Evolutionary conservation across 306 rosid genomes (phyloP).

Genomic region (Casuarina equisetifolia): DNA sequence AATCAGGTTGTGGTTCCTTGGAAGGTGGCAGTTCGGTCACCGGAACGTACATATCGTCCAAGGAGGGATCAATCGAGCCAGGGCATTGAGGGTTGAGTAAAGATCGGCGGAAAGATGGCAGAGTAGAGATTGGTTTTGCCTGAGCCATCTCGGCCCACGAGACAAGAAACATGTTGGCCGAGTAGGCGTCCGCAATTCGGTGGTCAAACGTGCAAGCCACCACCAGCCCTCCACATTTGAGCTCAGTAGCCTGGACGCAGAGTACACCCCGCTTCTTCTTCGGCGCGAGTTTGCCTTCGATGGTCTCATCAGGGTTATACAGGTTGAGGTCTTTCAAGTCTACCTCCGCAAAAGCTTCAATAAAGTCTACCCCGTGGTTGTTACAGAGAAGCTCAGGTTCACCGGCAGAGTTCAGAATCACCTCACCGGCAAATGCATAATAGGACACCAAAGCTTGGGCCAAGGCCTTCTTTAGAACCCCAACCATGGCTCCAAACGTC

Average conservation of each 20-base stretch:
- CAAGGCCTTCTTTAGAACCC: no score
- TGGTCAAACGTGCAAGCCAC: no score
- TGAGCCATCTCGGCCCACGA: slow-evolving; percentile 69
- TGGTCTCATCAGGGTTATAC: slow-evolving; percentile 51
- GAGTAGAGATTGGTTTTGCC: slow-evolving; percentile 23
- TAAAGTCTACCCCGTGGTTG: no score
- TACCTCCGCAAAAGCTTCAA: no score
- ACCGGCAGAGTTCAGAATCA: no score
- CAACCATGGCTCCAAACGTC: slow-evolving; percentile 34
- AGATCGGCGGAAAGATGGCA: slow-evolving; percentile 44
- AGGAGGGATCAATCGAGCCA: no score
- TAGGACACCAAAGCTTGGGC: no score
- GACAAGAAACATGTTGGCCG: not conserved
- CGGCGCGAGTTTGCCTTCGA: slow-evolving; percentile 66
- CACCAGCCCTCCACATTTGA: no score
- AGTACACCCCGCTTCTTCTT: slow-evolving; percentile 62
- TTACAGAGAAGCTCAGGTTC: no score
- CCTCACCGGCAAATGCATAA: no score
- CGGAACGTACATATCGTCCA: slow-evolving; percentile 35
- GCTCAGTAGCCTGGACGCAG: not conserved
- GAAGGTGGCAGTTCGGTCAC: slow-evolving; percentile 42
- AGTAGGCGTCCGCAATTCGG: no score
- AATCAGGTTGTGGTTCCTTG: not conserved
- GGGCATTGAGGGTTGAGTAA: not conserved
- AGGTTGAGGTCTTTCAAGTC: slow-evolving; percentile 41